Conservation (phyloP, 805 yeast genomes). For the Diddensiella caesifluorescens region DNA sequence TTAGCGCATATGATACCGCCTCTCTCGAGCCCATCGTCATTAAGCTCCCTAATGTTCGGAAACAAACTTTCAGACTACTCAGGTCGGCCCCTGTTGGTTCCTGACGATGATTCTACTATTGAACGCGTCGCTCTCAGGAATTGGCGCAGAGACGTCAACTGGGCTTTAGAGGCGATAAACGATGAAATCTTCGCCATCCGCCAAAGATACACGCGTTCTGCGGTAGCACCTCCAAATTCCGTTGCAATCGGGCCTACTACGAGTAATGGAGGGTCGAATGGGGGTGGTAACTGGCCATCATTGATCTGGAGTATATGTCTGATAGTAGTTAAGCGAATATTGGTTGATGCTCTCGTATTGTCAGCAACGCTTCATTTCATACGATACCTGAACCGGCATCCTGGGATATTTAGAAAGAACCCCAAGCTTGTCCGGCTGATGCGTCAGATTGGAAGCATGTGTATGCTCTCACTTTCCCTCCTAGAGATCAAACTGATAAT, state of each 20-base stretch:
- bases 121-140: constrained; percentile 14
- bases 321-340: background rate
- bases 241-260: too few relatives aligned
- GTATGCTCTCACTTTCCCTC: too few relatives aligned
- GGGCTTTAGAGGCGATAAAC: constrained; percentile 26
- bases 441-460: too few relatives aligned
- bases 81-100: background rate
- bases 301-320: background rate
- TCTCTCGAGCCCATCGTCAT: background rate
- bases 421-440: too few relatives aligned
- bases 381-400: background rate
- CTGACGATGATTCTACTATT: constrained; percentile 3
- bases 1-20: background rate
- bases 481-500: too few relatives aligned
- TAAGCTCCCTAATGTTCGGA: background rate
- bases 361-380: background rate
- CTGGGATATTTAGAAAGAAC: background rate
- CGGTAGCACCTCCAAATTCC: background rate
- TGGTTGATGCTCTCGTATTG: background rate
- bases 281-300: background rate
- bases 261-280: background rate
- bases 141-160: constrained; percentile 25
- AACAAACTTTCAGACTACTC: too few relatives aligned
- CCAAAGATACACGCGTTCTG: constrained; percentile 6
- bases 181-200: constrained; percentile 26